Evolutionary conservation across 768 basidiomycete species (phyloP).

Genomic region (Russula ochroleuca): DNA sequence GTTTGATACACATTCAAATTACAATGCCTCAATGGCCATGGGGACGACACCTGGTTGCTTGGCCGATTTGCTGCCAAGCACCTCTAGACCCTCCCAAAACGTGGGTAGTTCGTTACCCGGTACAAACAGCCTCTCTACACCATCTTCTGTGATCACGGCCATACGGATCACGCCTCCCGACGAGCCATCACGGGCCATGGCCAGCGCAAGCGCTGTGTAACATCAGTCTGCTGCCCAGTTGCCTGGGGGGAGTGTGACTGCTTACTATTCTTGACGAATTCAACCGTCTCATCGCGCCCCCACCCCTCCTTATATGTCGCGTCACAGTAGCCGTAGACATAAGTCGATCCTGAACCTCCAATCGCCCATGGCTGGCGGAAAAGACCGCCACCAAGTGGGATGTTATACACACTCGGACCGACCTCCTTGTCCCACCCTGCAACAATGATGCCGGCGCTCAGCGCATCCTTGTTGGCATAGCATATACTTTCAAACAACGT

Average conservation of each 20-base stretch:
- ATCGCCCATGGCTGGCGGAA: slow-evolving; percentile 99
- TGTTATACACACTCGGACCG: slow-evolving; percentile 94
- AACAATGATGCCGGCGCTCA: slow-evolving; percentile 94
- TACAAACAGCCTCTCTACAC: slow-evolving; percentile 88
- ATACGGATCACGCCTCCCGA: slow-evolving; percentile 97
- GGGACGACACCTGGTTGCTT: slow-evolving; percentile 36
- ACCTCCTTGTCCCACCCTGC: slow-evolving; percentile 93
- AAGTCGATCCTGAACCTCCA: slow-evolving; percentile 95
- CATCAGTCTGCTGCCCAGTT: background rate
- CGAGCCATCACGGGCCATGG: slow-evolving; percentile 97
- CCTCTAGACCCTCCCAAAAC: slow-evolving; percentile 86
- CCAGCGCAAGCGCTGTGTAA: slow-evolving; percentile 75
- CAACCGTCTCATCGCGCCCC: slow-evolving; percentile 82
- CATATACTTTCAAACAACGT: slow-evolving; percentile 80
- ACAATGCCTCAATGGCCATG: slow-evolving; percentile 44
- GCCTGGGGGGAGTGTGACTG: slow-evolving; percentile 21
- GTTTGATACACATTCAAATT: slow-evolving; percentile 7
- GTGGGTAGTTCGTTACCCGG: slow-evolving; percentile 85
- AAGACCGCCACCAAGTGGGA: slow-evolving; percentile 92
- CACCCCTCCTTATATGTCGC: slow-evolving; percentile 95
- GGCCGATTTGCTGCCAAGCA: slow-evolving; percentile 44
- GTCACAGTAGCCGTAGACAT: slow-evolving; percentile 98
- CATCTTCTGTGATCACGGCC: slow-evolving; percentile 92
- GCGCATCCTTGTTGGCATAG: slow-evolving; percentile 87
- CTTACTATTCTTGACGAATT: slow-evolving; percentile 96